Percentiles rank a stretch among this genome's conserved stretches.
Conservation (phyloP, 2,329 filamentous ascomycete genomes). For the Calonectria montana region DNA sequence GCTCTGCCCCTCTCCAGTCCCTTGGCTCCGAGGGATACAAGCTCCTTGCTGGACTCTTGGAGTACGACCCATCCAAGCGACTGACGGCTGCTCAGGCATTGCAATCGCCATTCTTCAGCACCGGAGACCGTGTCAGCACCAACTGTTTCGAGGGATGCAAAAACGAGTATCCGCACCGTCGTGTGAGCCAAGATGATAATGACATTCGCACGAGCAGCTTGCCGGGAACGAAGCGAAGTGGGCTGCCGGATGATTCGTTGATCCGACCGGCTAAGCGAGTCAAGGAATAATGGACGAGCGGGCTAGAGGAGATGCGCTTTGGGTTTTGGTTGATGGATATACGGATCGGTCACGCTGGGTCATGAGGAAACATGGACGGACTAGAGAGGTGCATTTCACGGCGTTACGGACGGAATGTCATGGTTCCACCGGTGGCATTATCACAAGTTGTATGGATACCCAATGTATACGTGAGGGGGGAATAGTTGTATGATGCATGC, state of each 20-base stretch:
- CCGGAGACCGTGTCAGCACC: constrained; percentile 76
- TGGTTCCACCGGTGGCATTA: constrained; percentile 11
- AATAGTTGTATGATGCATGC: constrained; percentile 4
- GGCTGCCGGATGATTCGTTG: constrained; percentile 83
- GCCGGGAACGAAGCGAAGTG: constrained; percentile 91
- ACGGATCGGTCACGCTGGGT: constrained; percentile 3
- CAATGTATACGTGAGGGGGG: constrained; percentile 18
- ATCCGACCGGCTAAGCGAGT: constrained; percentile 71
- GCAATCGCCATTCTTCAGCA: constrained; percentile 89
- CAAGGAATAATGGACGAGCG: constrained; percentile 59
- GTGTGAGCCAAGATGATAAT: constrained; percentile 94
- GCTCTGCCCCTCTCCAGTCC: constrained; percentile 60
- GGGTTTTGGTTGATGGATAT: not conserved
- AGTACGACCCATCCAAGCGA: constrained; percentile 92
- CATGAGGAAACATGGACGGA: not conserved
- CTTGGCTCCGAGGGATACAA: constrained; percentile 84
- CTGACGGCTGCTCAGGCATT: constrained; percentile 89
- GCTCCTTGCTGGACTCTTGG: constrained; percentile 83
- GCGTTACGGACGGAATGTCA: constrained; percentile 28
- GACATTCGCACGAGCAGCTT: constrained; percentile 92
- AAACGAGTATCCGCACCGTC: constrained; percentile 87
- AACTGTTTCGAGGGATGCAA: constrained; percentile 94
- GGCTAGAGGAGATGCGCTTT: not conserved
- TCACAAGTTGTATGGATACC: constrained; percentile 28
- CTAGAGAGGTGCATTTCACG: constrained; percentile 16